These are phyloP conservation scores for Wallacemonas rigidus DNA, from an alignment of 208 protist species.

Conservation along the genomic window DNA sequence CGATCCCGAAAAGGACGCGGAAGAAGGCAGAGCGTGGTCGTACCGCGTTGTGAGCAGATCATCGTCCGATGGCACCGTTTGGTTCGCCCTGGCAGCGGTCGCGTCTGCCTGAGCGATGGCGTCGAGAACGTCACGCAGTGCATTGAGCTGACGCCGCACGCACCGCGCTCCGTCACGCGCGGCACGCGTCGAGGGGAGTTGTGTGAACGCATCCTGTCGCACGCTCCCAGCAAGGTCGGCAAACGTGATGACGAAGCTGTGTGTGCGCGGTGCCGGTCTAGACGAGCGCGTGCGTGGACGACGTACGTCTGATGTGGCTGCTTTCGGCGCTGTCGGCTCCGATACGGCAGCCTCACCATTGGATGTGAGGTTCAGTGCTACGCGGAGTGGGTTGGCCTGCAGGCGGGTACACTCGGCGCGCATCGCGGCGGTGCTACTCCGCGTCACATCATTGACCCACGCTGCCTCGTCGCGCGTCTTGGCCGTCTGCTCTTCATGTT, in stretches of 20 bases:
- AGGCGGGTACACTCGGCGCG: not conserved
- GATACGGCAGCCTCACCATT: not conserved
- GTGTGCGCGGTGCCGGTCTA: constrained; percentile 18
- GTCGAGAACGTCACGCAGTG: constrained; percentile 11
- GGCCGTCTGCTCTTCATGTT: not conserved
- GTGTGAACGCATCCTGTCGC: constrained; percentile 26
- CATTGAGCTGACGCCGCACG: constrained; percentile 8
- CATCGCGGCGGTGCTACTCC: too few species aligned
- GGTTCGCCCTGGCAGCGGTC: not conserved
- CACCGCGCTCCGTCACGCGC: constrained; percentile 9
- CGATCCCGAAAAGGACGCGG: not conserved
- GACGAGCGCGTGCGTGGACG: too few species aligned
- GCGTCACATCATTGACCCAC: too few species aligned
- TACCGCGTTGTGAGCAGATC: not conserved
- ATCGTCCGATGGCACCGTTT: not conserved
- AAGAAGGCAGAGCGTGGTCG: not conserved
- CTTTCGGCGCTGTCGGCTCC: too few species aligned
- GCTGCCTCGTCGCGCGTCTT: too few species aligned
- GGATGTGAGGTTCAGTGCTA: not conserved
- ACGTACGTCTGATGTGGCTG: too few species aligned
- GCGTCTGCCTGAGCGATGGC: not conserved
- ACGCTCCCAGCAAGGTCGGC: constrained; percentile 78
- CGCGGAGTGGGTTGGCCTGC: not conserved
- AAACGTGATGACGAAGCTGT: constrained; percentile 42
- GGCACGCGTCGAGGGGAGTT: not conserved